Evolutionary conservation across 2,329 filamentous ascomycete genomes (phyloP), one percentile per base, ranked within the genome.

Genomic region (Aspergillus hortae): DNA sequence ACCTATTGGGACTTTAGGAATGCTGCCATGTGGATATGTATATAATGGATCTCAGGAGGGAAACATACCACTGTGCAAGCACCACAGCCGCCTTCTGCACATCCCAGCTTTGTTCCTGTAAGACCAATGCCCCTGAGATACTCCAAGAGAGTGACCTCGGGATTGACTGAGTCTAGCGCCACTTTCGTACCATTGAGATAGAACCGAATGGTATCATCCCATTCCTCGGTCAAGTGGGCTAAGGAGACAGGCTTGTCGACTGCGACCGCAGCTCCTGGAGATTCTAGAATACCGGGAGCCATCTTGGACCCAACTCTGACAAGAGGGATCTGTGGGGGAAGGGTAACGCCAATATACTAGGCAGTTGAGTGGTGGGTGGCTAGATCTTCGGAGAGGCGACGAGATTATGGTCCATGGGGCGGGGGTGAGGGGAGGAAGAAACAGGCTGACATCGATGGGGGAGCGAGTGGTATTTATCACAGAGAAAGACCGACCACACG

Each of bases 91-190:
- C 94, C 94, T 76, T 99, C 94, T 46, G 90, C 90, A 74, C 94
- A 99, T 44, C 94, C 94, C 72, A 97, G 80, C 73, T 99, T 99
- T 11, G 94, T 97, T 12, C 94, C 94, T 4, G 92, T 97, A 61
- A 97, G 77, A 0, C 94, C 94, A 67, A 97, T 89, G 17, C 92
- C 92, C 56, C 94, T 83, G 36, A 99, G 80, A 63, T 97, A 99
- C 70, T 97, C 92, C 6, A 99, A 78, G 30, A 99, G 79, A 0
- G 94, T 99, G 44, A 92, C 80, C 68, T 97, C 92, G 0, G 94
- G 94, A 65, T 97, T 92, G 48, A 94, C 84, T 11, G 89, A 82
- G 60, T 96, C 92, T 14, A 99, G 77, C 1, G 87, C 83, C 14
- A 97, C 88, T 59, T 86, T 89, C 2, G 92, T 96, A 56, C 94